Conservation (phyloP, 129 eudicot species). For the Escallonia herrerae region DNA sequence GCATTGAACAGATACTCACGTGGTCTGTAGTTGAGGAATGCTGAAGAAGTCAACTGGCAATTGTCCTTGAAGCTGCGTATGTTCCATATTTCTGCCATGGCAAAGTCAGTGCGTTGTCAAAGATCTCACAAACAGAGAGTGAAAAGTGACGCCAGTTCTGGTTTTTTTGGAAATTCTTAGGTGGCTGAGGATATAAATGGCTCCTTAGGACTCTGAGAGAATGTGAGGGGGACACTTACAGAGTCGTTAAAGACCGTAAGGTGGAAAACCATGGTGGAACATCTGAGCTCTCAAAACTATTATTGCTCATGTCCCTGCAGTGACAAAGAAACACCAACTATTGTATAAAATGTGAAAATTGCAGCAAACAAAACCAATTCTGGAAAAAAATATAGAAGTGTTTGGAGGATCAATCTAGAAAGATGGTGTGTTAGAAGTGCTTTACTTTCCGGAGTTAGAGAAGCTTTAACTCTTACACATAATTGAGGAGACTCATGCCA, state of each 20-base stretch:
- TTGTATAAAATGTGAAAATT: background rate
- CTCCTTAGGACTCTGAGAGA: background rate
- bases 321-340: background rate
- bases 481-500: constrained; percentile 53
- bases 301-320: constrained; percentile 86
- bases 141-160: background rate
- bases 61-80: constrained; percentile 42
- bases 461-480: constrained; percentile 45
- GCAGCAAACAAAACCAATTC: background rate
- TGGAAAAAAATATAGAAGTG: constrained; percentile 1
- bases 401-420: background rate
- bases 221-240: constrained; percentile 47
- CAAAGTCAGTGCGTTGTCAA: constrained; percentile 7
- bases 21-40: constrained; percentile 50
- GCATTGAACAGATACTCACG: constrained; percentile 33
- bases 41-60: constrained; percentile 49
- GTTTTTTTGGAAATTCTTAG: too few relatives aligned
- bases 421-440: background rate
- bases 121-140: background rate
- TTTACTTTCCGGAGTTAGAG: background rate
- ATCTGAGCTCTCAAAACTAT: constrained; percentile 49
- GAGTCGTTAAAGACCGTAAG: constrained; percentile 60
- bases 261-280: constrained; percentile 71
- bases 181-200: background rate
- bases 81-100: constrained; percentile 49